These are phyloP conservation scores for Penicillium sp. DNA, from an alignment of 2,329 filamentous ascomycete species.

Conservation along the genomic window DNA sequence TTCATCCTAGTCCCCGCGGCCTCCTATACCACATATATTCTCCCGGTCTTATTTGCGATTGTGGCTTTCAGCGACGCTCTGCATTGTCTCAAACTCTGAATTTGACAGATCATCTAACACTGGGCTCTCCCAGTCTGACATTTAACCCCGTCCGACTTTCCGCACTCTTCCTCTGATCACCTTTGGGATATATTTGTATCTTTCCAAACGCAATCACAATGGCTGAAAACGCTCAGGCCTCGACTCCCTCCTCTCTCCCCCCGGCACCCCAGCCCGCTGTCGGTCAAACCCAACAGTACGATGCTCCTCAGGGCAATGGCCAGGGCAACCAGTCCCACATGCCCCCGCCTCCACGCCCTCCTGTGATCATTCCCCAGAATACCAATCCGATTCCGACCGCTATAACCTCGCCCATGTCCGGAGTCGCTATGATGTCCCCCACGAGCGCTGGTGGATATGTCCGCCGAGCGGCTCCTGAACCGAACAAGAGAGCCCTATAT, in stretches of 20 bases:
- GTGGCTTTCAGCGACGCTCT: slow-evolving; percentile 27
- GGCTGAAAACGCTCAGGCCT: slow-evolving; percentile 70
- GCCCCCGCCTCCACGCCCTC: slow-evolving; percentile 83
- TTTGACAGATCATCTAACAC: slow-evolving; percentile 8
- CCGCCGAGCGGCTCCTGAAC: slow-evolving; percentile 89
- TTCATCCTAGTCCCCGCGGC: slow-evolving; percentile 3
- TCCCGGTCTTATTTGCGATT: slow-evolving; percentile 8
- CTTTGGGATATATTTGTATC: slow-evolving; percentile 20
- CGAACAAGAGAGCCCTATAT: slow-evolving; percentile 96
- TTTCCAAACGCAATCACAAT: slow-evolving; percentile 51
- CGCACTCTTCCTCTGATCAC: slow-evolving; percentile 21
- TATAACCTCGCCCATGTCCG: slow-evolving; percentile 82
- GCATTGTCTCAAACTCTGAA: slow-evolving; percentile 22
- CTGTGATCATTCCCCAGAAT: slow-evolving; percentile 86
- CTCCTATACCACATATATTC: slow-evolving; percentile 11
- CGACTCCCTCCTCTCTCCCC: slow-evolving; percentile 64
- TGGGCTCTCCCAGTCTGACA: slow-evolving; percentile 1
- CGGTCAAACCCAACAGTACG: slow-evolving; percentile 64
- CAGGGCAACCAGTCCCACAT: slow-evolving; percentile 72
- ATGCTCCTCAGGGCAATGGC: slow-evolving; percentile 66
- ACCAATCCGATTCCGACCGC: slow-evolving; percentile 92
- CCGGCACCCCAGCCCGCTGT: slow-evolving; percentile 66
- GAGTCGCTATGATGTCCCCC: slow-evolving; percentile 72
- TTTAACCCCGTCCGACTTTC: slow-evolving; percentile 17
- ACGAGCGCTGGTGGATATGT: slow-evolving; percentile 76